These are phyloP conservation scores for Sporothrix dimorphospora DNA, from an alignment of 2,329 filamentous ascomycete species.

Conservation along the genomic window DNA sequence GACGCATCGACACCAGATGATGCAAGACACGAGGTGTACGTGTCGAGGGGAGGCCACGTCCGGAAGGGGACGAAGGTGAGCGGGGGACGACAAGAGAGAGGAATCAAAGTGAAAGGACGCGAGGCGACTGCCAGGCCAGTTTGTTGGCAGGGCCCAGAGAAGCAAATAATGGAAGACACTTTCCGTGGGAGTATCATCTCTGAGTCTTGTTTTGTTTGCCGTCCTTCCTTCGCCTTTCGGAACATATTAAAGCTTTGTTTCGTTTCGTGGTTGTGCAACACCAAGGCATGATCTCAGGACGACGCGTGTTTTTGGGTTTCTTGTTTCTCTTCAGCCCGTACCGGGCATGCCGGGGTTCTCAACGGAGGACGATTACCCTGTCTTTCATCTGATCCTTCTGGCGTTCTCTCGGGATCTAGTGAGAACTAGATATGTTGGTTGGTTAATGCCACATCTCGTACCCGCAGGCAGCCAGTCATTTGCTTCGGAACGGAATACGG, in stretches of 20 bases:
- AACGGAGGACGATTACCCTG: neutral
- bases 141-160: neutral
- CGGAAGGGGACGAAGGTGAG: neutral
- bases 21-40: neutral
- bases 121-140: neutral
- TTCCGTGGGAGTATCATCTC: neutral
- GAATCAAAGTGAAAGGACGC: neutral
- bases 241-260: neutral
- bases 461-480: neutral
- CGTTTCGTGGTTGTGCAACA: slow-evolving; percentile 5
- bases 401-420: neutral
- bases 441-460: neutral
- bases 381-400: slow-evolving; percentile 1
- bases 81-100: neutral
- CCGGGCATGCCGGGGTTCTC: neutral
- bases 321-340: slow-evolving; percentile 20
- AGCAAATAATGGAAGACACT: neutral
- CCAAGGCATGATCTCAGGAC: slow-evolving; percentile 9
- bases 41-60: neutral
- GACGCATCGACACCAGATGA: neutral
- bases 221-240: neutral
- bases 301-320: neutral
- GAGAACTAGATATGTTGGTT: neutral
- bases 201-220: neutral
- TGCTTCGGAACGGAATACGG: neutral